Conservation (phyloP, 2,329 filamentous ascomycete species). For the Trichoderma aggressivum region DNA sequence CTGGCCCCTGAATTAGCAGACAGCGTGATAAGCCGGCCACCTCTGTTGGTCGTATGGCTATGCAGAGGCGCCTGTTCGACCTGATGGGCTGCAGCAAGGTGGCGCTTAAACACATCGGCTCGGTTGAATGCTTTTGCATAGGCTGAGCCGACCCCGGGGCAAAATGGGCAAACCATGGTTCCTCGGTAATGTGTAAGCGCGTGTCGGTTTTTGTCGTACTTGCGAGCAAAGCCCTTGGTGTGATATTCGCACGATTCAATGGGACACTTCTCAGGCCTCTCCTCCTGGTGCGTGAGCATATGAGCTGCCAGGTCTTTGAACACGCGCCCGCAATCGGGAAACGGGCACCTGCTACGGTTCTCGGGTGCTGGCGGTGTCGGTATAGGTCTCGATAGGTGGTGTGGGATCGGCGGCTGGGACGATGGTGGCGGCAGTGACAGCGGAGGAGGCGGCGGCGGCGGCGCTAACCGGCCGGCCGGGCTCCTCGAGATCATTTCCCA, state of each 20-base stretch:
- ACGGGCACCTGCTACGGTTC: constrained; percentile 50
- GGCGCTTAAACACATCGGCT: constrained; percentile 94
- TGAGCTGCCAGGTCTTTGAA: constrained; percentile 74
- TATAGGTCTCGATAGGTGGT: not conserved
- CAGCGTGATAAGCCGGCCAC: constrained; percentile 19
- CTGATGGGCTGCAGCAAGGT: constrained; percentile 86
- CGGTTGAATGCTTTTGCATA: constrained; percentile 95
- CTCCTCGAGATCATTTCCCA: constrained; percentile 13
- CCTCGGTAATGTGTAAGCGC: constrained; percentile 97
- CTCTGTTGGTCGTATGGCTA: constrained; percentile 53
- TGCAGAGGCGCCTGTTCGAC: constrained; percentile 94
- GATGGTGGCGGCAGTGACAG: constrained; percentile 8
- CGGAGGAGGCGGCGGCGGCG: constrained; percentile 5
- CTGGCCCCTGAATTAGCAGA: constrained; percentile 43
- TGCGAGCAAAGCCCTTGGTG: constrained; percentile 87
- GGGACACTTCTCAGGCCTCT: constrained; percentile 93
- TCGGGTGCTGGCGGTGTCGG: constrained; percentile 5
- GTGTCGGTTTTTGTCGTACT: constrained; percentile 97
- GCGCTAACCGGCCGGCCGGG: not conserved
- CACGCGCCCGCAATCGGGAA: constrained; percentile 56
- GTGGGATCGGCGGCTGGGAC: not conserved
- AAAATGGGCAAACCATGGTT: constrained; percentile 97
- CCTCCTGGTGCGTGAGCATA: constrained; percentile 92
- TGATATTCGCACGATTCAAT: constrained; percentile 93
- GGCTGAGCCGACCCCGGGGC: constrained; percentile 79